Evolutionary conservation across 2,329 filamentous ascomycete species (phyloP).

Genomic region (Exophiala oligosperma): DNA sequence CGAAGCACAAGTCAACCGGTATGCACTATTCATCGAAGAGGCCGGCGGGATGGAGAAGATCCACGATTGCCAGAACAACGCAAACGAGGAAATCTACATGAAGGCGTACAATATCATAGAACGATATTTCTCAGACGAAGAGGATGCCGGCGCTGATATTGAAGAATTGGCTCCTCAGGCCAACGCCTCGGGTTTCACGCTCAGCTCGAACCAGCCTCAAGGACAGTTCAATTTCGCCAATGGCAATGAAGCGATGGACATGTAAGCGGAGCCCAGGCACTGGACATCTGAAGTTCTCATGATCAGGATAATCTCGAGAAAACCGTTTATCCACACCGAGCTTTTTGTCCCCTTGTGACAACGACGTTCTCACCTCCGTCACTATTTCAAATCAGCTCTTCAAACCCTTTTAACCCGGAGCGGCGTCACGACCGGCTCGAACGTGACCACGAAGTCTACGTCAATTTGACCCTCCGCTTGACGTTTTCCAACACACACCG

Average conservation of each 20-base stretch:
- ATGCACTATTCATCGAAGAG: conserved; percentile 97
- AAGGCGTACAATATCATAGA: conserved; percentile 99
- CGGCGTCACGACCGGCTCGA: not conserved
- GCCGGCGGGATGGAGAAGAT: conserved; percentile 99
- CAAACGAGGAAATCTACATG: conserved; percentile 99
- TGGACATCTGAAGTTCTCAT: not conserved
- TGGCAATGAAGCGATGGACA: conserved; percentile 72
- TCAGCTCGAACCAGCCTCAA: conserved; percentile 63
- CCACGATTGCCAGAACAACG: conserved; percentile 99
- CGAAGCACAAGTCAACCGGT: conserved; percentile 84
- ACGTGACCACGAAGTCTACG: too few species aligned
- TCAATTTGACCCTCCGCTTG: too few species aligned
- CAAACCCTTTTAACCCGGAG: not conserved
- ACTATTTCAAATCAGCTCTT: too few species aligned
- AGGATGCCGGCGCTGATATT: conserved; percentile 75
- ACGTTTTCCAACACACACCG: conserved; percentile 7
- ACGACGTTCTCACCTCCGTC: not conserved
- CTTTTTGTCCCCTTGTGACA: not conserved
- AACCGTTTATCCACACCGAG: conserved; percentile 1
- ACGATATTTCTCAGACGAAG: conserved; percentile 99
- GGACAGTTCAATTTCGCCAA: conserved; percentile 91
- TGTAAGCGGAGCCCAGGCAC: conserved; percentile 49
- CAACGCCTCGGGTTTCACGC: conserved; percentile 74
- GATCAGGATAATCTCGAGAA: not conserved
- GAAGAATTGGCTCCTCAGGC: conserved; percentile 75